Base-by-base conservation (phyloP, 2,329 filamentous ascomycete genomes). In the Zymoseptoria ardabiliae region DNA sequence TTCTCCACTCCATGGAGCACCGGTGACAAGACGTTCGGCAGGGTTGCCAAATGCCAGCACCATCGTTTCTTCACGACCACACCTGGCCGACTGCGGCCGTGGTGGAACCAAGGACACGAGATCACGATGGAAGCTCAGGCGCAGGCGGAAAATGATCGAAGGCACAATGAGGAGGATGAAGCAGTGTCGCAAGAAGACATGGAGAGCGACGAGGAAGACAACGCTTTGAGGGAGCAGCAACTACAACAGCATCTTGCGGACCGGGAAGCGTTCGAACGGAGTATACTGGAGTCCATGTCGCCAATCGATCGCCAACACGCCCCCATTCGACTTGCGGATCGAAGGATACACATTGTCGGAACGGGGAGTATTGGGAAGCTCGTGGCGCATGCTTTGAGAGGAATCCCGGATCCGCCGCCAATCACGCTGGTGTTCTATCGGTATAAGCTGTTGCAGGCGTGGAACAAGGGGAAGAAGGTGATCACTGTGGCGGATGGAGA, bases 281-380 rank as follows among this genome's bases (percentile, higher is more conserved):
- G 19, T 48, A 13, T 59, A 54, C 52, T 49, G 55, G 30, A 57
- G 23, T 54, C 63, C 53, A 59, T 68, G 53, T 67, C 63, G n/a
- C 60, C 67, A 2, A 66, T 65, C 17, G 68, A 72, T 50, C 60
- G 58, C 28, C 70, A 72, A 54, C 70, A 71, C 58, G 65, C 67
- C 17, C 56, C 64, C 1, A 63, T 61, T 21, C 58, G 54, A 51
- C 57, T 66, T 35, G 58, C 71, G 3, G 69, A 68, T n/a, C 69
- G 77, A 61, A 81, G 86, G 35, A 86, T 96, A 62, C 85, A 94
- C 69, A 81, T 97, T 53, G 76, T 96, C 2, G 92, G 93, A 10
- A 71, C 89, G 10, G 92, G 92, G 41, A 95, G 91, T 70, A 79
- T 96, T 11, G 92, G 91, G 13, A 85, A 85, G 50, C 83, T 97